These are phyloP conservation scores for Fusarium secorum DNA, from an alignment of 2,329 filamentous ascomycete species.

Conservation along the genomic window DNA sequence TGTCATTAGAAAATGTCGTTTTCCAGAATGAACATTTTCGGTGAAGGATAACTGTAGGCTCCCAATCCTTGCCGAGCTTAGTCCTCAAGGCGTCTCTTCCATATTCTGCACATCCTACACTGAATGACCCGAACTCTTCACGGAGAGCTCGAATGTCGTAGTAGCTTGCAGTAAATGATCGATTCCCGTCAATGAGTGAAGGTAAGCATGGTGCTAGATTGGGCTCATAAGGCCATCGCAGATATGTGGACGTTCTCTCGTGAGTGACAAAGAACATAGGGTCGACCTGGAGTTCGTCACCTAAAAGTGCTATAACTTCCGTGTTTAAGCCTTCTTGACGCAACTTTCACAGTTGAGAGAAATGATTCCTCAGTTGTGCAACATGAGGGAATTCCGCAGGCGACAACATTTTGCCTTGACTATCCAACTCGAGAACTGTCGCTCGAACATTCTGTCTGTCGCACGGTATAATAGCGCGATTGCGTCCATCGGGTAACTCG, in stretches of 20 bases:
- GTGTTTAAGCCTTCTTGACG: neutral
- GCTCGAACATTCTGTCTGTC: neutral
- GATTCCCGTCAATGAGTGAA: neutral
- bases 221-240: slow-evolving; percentile 2
- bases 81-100: slow-evolving; percentile 1
- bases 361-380: neutral
- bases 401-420: neutral
- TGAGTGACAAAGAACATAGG: slow-evolving; percentile 7
- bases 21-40: slow-evolving; percentile 7
- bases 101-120: neutral
- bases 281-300: neutral
- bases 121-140: neutral
- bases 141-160: neutral
- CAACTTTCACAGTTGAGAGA: neutral
- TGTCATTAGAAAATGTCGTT: neutral
- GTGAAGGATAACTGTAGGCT: neutral
- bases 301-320: neutral
- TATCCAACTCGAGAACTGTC: neutral
- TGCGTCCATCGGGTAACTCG: slow-evolving; percentile 2
- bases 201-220: neutral
- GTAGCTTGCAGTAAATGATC: neutral
- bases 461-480: neutral
- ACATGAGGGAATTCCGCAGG: neutral
- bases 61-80: neutral
- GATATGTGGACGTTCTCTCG: slow-evolving; percentile 3